Evolutionary conservation across 192 early-diverging fungal species (phyloP), one percentile per base, ranked within the genome.

Genomic region (Backusella macrospora): DNA sequence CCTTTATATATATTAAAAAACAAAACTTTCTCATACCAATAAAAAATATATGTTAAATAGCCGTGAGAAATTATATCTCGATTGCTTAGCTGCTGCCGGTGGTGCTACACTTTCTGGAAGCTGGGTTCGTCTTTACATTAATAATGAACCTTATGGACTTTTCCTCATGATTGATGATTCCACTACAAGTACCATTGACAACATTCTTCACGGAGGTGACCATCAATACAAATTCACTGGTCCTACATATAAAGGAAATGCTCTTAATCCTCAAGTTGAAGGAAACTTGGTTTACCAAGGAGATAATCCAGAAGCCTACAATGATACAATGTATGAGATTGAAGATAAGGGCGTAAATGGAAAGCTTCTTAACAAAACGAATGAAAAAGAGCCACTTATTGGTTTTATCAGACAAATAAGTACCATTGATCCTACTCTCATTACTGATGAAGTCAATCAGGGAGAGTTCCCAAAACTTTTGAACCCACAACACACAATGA

Each of bases 141-240:
- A 84, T 71, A 81, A 77, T 52, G 78, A 73, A 39, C 63, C 80
- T 29, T 84, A 74, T 65, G 83, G 83, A 64, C 70, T 84, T 23
- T 84, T 65, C 64, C 64, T 84, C 21, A 78, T 84, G 80, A 81
- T 84, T 45, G 83, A 84, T 52, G 83, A 84, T 46, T 43, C 59
- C 34, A 70, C 67, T 37, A 62, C 39, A 40, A 52, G 43, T n/a
- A 64, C 63, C 45, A 70, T 75, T 64, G 67, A 75, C 18, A 62
- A 43, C 8, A 34, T 59, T 16, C 44, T 75, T 15, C 68, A 43
- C 34, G 43, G 43, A 8, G 74, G 74, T 26, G 29, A 62, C 26
- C 43, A 62, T 29, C 47, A 66, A 39, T 48, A 63, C 13, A 47
- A 66, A 34, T 66, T 44, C 12, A 70, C 68, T 15, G 74, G 74